Base-by-base conservation (phyloP, 352 stramenopile species). In the Phytophthora hybrid region DNA sequence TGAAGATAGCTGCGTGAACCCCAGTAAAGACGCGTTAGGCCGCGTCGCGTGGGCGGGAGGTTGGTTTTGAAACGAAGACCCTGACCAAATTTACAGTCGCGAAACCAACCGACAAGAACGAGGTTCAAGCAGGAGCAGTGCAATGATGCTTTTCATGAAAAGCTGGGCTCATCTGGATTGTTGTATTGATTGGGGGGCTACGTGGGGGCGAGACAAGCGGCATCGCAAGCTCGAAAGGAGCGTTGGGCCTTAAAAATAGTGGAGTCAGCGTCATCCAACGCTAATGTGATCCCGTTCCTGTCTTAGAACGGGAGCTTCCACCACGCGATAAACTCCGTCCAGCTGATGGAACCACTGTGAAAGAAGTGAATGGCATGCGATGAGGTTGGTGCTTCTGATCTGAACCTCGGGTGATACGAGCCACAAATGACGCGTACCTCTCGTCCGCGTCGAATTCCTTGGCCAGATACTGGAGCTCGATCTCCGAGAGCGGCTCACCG, bases 251-350 rank as follows among this genome's bases (percentile, higher is more conserved):
- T 66, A 71, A 71, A 80, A 78, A 73, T 72, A 75, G 49, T 61
- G 49, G 34, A n/a, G 9, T 29, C 32, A 21, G 47, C 29, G 41
- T 49, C 23, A 37, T 52, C 70, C 63, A 72, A 76, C 67, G 47
- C 46, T 49, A 76, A 59, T 21, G 53, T 53, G 8, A 66, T 53
- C 49, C 41, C 44, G 11, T 62, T 69, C 26, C 23, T 53, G 29
- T 55, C 39, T 7, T 74, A 92, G 74, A 90, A 92, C 16, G 84
- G 82, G 16, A 86, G 69, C 83, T 93, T 92, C 87, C 87, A 92
- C 84, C 82, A 93, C 62, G 84, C 71, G 72, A 93, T 91, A 80
- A 93, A 93, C 74, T 93, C 87, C 55, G 65, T 71, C 85, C 87
- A 93, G 70, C 72, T 82, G 72, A 93, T 92, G 31, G 76, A 70